Base-by-base conservation (phyloP, 2,329 filamentous ascomycete species). In the Byssothecium circinans region DNA sequence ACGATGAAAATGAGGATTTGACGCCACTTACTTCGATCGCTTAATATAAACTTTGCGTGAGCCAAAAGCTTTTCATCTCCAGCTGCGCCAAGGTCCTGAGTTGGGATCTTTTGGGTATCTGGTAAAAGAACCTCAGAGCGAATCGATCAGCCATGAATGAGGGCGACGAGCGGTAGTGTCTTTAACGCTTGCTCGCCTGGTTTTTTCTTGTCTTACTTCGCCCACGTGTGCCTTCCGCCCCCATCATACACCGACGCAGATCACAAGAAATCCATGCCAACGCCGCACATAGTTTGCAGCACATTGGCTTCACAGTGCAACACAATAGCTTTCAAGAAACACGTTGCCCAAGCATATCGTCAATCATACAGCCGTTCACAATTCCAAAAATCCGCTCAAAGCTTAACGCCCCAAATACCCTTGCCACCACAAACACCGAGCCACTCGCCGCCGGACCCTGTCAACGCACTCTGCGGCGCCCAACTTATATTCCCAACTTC, bases 401-500 rank as follows among this genome's bases (percentile, higher is more conserved):
- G 50, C 64, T 78, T 82, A 14, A 90, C 85, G 20, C 88, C 88
- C 88, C 88, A 94, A 27, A 94, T 82, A 4, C 89, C 89, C 51
- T 89, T 78, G 17, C 89, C 89, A 15, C 87, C 89, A 61, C 86
- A 87, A 2, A 94, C 87, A 36, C 89, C 89, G 6, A 95, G 75
- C 89, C 89, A 95, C 58, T 95, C 89, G 17, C 88, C 87, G 14
- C 81, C 82, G 48, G 91, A 88, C 15, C 76, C 77, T 23, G 80
- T 86, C 46, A 86, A 74, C 18, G 85, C 75, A 52, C 79, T 83
- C 53, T 86, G 85, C 25, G 89, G 89, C 23, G 89, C 87, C 89
- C 89, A 95, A 56, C 87, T 88, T 12, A 95, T 77, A 67, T 95
- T 95, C 33, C 85, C 86, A 41, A 95, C 84, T 71, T 95, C 89